Evolutionary conservation across 257 asterid species (phyloP).

Genomic region (Nicotiana obtusifolia): DNA sequence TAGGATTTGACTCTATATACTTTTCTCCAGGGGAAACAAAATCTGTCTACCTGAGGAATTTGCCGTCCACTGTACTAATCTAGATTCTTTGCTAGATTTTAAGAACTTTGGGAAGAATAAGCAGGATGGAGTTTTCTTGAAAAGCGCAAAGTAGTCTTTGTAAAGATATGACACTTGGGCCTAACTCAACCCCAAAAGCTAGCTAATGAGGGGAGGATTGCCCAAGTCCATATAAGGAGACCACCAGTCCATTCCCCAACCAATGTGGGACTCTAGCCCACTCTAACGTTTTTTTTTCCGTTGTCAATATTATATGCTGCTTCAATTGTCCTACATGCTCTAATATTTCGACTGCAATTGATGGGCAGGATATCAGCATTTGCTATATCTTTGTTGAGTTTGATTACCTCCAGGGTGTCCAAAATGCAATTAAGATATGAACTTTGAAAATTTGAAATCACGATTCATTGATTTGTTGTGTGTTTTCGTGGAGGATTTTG

Average conservation of each 20-base stretch:
- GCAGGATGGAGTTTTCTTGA: slow-evolving; percentile 66
- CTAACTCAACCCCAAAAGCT: no score
- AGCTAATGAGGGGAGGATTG: no score
- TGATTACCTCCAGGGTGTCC: slow-evolving; percentile 56
- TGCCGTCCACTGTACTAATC: slow-evolving; percentile 42
- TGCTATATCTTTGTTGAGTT: slow-evolving; percentile 80
- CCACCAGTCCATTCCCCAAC: no score
- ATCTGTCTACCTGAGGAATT: slow-evolving; percentile 69
- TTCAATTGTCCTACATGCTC: neutral
- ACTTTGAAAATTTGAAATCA: neutral
- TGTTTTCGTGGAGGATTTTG: no score
- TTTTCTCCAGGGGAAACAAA: slow-evolving; percentile 47
- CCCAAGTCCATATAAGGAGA: no score
- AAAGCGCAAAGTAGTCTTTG: slow-evolving; percentile 39
- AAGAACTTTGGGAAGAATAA: slow-evolving; percentile 53
- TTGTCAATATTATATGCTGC: slow-evolving; percentile 1
- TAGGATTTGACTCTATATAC: slow-evolving; percentile 15
- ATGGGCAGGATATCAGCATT: slow-evolving; percentile 55
- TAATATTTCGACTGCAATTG: slow-evolving; percentile 22
- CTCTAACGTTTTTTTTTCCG: neutral
- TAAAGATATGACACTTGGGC: no score
- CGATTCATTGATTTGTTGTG: no score
- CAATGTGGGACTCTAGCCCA: no score
- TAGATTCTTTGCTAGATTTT: slow-evolving; percentile 59
- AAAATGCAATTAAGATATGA: slow-evolving; percentile 58